phyloP scores from a whole-genome alignment of 768 basidiomycete genomes.

The Termitomyces sp. region DNA sequence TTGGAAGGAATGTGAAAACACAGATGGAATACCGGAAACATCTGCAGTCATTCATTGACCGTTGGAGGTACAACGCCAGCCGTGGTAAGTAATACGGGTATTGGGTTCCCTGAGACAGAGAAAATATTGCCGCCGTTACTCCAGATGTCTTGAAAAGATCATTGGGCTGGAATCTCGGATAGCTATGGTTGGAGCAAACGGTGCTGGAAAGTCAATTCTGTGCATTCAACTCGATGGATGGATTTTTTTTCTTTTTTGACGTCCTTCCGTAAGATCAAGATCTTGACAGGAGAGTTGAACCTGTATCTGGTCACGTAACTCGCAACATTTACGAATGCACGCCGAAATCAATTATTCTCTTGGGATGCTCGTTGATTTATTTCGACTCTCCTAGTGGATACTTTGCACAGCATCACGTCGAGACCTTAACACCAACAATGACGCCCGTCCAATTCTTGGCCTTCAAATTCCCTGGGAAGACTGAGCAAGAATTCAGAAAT shows the following conservation, averaged over 20 bases:
- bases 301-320: slow-evolving; percentile 72
- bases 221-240: slow-evolving; percentile 29
- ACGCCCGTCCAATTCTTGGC: slow-evolving; percentile 94
- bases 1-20: slow-evolving; percentile 91
- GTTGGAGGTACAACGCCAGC: slow-evolving; percentile 98
- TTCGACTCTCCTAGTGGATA: slow-evolving; percentile 55
- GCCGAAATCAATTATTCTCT: slow-evolving; percentile 21
- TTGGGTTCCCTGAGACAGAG: slow-evolving; percentile 90
- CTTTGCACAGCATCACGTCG: slow-evolving; percentile 96
- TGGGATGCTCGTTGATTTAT: slow-evolving; percentile 2
- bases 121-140: slow-evolving; percentile 96
- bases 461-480: slow-evolving; percentile 88
- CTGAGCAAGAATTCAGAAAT: slow-evolving; percentile 92
- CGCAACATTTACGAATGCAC: slow-evolving; percentile 89
- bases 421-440: slow-evolving; percentile 79
- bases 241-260: neutral
- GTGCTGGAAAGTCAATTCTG: slow-evolving; percentile 96
- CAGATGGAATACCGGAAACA: slow-evolving; percentile 96
- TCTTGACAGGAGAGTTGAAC: slow-evolving; percentile 80
- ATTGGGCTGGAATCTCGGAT: slow-evolving; percentile 92
- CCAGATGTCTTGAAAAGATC: slow-evolving; percentile 80
- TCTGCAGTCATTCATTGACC: slow-evolving; percentile 95
- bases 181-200: slow-evolving; percentile 93
- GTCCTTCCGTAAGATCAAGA: slow-evolving; percentile 66
- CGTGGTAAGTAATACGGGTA: slow-evolving; percentile 46